phyloP scores from a whole-genome alignment of 192 early-diverging fungal genomes.

The Diversispora eburnea region DNA sequence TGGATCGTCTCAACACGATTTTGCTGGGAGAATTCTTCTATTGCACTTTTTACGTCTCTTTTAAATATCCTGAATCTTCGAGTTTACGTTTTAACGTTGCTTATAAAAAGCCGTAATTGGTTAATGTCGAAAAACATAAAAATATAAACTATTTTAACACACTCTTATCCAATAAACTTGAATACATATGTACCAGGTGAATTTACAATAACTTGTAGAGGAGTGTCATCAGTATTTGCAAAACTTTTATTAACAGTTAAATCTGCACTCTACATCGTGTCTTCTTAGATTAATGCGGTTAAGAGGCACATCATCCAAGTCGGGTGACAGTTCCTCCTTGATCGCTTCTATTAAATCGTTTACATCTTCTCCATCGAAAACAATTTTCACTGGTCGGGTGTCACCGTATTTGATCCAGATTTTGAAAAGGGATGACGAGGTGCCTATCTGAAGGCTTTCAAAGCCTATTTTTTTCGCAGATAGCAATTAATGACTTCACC shows the following conservation, averaged over 20 bases:
- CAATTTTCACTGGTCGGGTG: not conserved
- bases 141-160: not conserved
- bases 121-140: not conserved
- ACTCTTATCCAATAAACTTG: not conserved
- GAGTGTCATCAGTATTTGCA: not conserved
- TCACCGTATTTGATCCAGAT: conserved; percentile 15
- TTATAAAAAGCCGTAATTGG: conserved; percentile 7
- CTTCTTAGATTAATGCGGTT: not conserved
- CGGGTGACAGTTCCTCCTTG: not conserved
- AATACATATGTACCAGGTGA: conserved; percentile 10
- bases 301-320: conserved; percentile 14
- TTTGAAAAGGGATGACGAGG: too few relatives aligned
- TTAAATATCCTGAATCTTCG: conserved; percentile 11
- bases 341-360: conserved; percentile 3
- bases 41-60: conserved; percentile 1
- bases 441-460: too few relatives aligned
- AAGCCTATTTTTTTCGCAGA: not conserved
- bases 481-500: conserved; percentile 3
- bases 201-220: conserved; percentile 16
- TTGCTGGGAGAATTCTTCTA: conserved; percentile 20
- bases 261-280: not conserved
- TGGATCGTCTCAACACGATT: not conserved
- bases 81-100: conserved; percentile 21
- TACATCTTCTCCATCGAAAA: not conserved
- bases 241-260: not conserved